These are phyloP conservation scores for Alisma plantagoaquatica DNA, from an alignment of 106 monocot genomes.

Conservation along the genomic window DNA sequence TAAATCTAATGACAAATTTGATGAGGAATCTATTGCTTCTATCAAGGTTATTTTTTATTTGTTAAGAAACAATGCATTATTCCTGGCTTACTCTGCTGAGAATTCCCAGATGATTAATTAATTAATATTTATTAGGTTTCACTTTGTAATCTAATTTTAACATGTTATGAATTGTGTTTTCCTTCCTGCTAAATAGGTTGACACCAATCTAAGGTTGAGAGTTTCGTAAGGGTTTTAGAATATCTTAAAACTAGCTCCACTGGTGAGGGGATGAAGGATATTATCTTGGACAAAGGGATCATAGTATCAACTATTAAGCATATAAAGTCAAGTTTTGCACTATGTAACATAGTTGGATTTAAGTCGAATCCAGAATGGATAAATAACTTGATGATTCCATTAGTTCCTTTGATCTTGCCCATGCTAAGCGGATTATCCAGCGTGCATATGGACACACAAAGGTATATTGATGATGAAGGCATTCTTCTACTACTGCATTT, in stretches of 20 bases:
- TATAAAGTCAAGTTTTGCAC: conserved; percentile 50
- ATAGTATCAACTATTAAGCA: conserved; percentile 42
- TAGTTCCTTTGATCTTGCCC: conserved; percentile 75
- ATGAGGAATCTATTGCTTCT: too few species aligned
- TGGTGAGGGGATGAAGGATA: conserved; percentile 88
- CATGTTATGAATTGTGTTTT: too few species aligned
- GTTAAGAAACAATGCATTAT: too few species aligned
- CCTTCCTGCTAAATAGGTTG: too few species aligned
- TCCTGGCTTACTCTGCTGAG: too few species aligned
- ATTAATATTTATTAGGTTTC: too few species aligned
- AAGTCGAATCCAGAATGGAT: conserved; percentile 67
- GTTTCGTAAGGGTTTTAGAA: conserved; percentile 88
- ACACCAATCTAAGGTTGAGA: conserved; percentile 73
- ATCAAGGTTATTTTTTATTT: too few species aligned
- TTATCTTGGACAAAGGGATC: conserved; percentile 85
- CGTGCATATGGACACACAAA: conserved; percentile 80
- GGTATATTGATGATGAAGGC: conserved; percentile 62
- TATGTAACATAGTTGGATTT: conserved; percentile 40
- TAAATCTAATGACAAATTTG: too few species aligned
- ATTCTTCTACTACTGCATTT: conserved; percentile 79
- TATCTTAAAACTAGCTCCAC: conserved; percentile 88
- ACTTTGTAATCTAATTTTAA: too few species aligned
- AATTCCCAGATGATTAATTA: too few species aligned
- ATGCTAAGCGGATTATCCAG: conserved; percentile 83
- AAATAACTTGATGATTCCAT: conserved; percentile 52